phyloP scores from a whole-genome alignment of 1,284 basidiomycete species.

The Hemileia vastatrix region DNA sequence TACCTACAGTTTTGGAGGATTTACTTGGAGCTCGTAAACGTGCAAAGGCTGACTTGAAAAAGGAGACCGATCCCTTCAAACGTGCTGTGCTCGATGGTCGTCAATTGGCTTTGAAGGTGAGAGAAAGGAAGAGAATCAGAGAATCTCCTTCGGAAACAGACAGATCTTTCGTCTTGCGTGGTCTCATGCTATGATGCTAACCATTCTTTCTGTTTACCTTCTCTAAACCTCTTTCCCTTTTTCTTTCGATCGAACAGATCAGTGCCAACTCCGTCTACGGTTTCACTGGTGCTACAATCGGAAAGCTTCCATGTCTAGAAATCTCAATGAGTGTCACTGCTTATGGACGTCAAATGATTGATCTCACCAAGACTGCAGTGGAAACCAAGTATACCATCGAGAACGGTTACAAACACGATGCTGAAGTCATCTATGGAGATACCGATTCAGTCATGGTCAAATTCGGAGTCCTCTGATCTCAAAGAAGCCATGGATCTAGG shows the following conservation, averaged over 20 bases:
- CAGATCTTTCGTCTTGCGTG: not conserved
- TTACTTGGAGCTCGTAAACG: slow-evolving; percentile 40
- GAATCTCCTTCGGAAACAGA: not conserved
- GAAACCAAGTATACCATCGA: slow-evolving; percentile 40
- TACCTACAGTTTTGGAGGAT: slow-evolving; percentile 40
- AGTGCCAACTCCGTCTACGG: slow-evolving; percentile 45
- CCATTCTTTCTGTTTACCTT: not conserved
- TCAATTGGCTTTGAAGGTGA: slow-evolving; percentile 40
- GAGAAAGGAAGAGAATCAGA: slow-evolving; percentile 27
- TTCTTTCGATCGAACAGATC: slow-evolving; percentile 17
- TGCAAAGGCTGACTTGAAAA: slow-evolving; percentile 43
- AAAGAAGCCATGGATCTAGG: slow-evolving; percentile 69
- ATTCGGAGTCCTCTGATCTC: slow-evolving; percentile 59
- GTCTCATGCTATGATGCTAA: not conserved
- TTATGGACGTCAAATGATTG: slow-evolving; percentile 44
- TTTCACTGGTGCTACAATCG: slow-evolving; percentile 43
- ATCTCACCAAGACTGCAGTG: slow-evolving; percentile 43
- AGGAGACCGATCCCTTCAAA: slow-evolving; percentile 42
- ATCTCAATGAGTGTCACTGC: slow-evolving; percentile 45
- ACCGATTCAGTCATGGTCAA: slow-evolving; percentile 45
- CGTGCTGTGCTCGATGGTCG: slow-evolving; percentile 43
- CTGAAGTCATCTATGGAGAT: slow-evolving; percentile 42
- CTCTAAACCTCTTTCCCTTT: not conserved
- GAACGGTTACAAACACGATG: slow-evolving; percentile 43
- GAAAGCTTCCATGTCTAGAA: slow-evolving; percentile 42